A percentile compares a stretch with the other conserved stretches of the same genome.
Evolutionary conservation across 2,329 filamentous ascomycete genomes (phyloP).

Genomic region (Trichoderma hamatum): DNA sequence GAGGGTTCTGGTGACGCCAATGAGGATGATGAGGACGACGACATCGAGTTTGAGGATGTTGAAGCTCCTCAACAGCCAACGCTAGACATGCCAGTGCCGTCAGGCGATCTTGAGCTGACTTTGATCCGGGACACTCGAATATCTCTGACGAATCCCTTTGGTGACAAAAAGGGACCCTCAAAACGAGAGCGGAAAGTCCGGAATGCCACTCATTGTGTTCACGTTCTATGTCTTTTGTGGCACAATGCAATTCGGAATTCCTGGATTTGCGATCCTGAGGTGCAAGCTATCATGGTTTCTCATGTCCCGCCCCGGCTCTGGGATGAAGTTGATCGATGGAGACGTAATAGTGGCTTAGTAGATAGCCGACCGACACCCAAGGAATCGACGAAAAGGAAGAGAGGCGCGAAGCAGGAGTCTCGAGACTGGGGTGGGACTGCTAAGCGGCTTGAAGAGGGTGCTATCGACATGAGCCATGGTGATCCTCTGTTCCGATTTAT

Average conservation of each 20-base stretch:
- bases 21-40: conserved; percentile 43
- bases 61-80: conserved; percentile 62
- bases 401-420: conserved; percentile 38
- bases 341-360: conserved; percentile 66
- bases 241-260: conserved; percentile 85
- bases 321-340: conserved; percentile 75
- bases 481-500: conserved; percentile 80
- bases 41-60: conserved; percentile 64
- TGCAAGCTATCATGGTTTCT: conserved; percentile 76
- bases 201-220: conserved; percentile 79
- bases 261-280: conserved; percentile 77
- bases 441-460: conserved; percentile 67
- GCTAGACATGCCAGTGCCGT: conserved; percentile 52
- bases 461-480: conserved; percentile 76
- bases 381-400: conserved; percentile 38
- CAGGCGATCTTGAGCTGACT: conserved; percentile 75
- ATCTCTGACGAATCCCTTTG: conserved; percentile 63
- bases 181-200: conserved; percentile 83
- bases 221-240: conserved; percentile 85
- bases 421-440: conserved; percentile 74
- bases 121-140: conserved; percentile 62
- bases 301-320: conserved; percentile 69
- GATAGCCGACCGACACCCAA: conserved; percentile 31
- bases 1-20: conserved; percentile 33
- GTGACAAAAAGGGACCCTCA: conserved; percentile 78